Percentiles rank a stretch among this genome's conserved stretches.
Conservation (phyloP, 208 protist species). For the Trichomonas vaginalis region DNA sequence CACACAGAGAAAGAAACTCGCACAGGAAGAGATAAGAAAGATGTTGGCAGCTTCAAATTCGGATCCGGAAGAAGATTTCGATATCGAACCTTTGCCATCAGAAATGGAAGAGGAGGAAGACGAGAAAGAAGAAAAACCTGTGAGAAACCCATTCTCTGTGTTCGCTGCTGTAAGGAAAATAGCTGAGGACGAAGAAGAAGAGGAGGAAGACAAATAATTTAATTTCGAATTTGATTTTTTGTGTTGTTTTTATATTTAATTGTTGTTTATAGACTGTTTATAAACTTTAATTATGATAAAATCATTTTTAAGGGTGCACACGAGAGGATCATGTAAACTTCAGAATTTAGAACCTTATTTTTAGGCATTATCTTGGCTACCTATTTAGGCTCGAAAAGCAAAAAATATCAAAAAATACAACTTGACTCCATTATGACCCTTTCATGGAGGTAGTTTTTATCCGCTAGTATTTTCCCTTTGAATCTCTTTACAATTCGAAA, state of each 20-base stretch:
- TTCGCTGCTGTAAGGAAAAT: not conserved
- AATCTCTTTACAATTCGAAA: no score
- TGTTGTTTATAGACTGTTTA: no score
- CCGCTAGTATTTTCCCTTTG: no score
- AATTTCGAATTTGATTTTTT: not conserved
- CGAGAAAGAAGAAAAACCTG: not conserved
- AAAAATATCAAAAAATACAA: no score
- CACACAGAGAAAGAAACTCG: not conserved
- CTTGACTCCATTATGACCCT: no score
- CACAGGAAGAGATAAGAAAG: not conserved
- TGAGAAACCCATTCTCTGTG: not conserved
- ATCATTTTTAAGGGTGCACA: no score
- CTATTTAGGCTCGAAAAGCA: no score
- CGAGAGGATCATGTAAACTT: no score
- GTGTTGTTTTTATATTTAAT: not conserved
- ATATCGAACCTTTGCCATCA: not conserved
- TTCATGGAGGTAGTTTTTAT: no score
- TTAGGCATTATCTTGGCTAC: no score
- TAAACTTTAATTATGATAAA: no score
- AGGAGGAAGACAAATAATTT: not conserved
- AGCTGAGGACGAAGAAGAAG: not conserved
- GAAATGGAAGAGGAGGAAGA: not conserved
- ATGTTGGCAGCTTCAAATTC: not conserved
- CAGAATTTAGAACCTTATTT: no score
- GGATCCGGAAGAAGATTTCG: not conserved